Percentiles rank a stretch among this genome's conserved stretches.
Conservation (phyloP, 257 asterid species). For the Henckelia pumila region DNA sequence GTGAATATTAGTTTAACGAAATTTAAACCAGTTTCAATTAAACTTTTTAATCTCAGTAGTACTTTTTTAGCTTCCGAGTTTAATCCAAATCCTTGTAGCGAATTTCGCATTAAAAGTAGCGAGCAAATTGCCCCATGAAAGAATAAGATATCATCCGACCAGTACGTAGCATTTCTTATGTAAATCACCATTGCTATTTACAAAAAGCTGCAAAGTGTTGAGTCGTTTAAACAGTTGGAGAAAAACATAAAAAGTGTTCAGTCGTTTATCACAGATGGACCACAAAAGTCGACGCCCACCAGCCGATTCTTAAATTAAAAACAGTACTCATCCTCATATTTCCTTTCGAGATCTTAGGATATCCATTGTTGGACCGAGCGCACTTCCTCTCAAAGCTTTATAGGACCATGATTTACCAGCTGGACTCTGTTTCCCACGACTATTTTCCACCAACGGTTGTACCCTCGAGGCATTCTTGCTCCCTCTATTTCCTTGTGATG, state of each 20-base stretch:
- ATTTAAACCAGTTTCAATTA: no score
- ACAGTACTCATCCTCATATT: slow-evolving; percentile 23
- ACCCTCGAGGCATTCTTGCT: slow-evolving; percentile 28
- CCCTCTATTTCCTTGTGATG: slow-evolving; percentile 37
- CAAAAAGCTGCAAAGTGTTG: not conserved
- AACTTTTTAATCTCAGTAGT: no score
- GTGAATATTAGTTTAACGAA: not conserved
- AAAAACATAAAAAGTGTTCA: not conserved
- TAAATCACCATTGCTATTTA: slow-evolving; percentile 7
- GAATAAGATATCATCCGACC: not conserved
- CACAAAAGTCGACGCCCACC: slow-evolving; percentile 4
- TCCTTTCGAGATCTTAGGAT: slow-evolving; percentile 53
- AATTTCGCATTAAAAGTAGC: no score
- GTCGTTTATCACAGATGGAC: not conserved
- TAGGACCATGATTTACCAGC: slow-evolving; percentile 52
- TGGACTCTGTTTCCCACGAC: slow-evolving; percentile 8
- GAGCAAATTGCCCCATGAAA: not conserved
- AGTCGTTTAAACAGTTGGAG: not conserved
- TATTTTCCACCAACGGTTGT: not conserved
- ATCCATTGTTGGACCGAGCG: slow-evolving; percentile 74
- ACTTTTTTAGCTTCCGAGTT: not conserved
- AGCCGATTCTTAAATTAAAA: slow-evolving; percentile 1
- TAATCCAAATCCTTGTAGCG: not conserved
- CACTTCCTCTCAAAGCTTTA: slow-evolving; percentile 61
- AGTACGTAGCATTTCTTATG: not conserved